Base-by-base conservation (phyloP, 2,329 filamentous ascomycete genomes). In the Diaporthe destruens region DNA sequence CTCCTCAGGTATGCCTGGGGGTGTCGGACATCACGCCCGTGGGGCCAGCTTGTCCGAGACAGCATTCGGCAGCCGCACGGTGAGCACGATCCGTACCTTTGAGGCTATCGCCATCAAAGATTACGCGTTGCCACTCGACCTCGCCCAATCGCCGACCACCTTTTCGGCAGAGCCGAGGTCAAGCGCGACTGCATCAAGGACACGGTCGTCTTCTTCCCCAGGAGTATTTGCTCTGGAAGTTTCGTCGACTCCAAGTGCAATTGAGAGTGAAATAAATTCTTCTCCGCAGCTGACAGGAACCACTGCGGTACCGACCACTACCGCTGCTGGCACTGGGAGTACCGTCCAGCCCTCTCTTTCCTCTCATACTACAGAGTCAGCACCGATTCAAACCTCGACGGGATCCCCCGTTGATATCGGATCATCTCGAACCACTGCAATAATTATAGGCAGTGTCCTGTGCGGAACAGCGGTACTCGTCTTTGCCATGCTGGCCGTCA, bases 391-490 rank as follows among this genome's bases (percentile, higher is more conserved):
- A 29, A 20, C 44, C 20, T 16, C 29, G n/a, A 39, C n/a, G n/a
- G 14, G 32, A 23, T 39, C 44, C 8, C 11, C 42, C 1, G 12
- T 25, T n/a, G 25, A 39, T 7, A 53, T 56, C n/a, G 3, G 20
- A 12, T 55, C 65, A 47, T 42, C 6, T 18, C 25, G 54, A 16
- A 34, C 44, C 29, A 65, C 42, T 8, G 69, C 51, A 20, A 66
- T 72, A 16, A 66, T 74, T 32, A 69, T 74, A 25, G 72, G 72
- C 14, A 68, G 34, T 39, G 65, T 65, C 23, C 42, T 74, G 20
- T 69, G 69, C 32, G 72, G 72, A 7, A 18, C 51, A 20, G 49
- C 63, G 42, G 51, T 72, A 39, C 20, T 74, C 25, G 7, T 74
- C 16, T n/a, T 57, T 36, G 49, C 29, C 25, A n/a, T 56, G 18